Evolutionary conservation across 257 asterid genomes (phyloP).

Genomic region (Osmanthus fragrans): DNA sequence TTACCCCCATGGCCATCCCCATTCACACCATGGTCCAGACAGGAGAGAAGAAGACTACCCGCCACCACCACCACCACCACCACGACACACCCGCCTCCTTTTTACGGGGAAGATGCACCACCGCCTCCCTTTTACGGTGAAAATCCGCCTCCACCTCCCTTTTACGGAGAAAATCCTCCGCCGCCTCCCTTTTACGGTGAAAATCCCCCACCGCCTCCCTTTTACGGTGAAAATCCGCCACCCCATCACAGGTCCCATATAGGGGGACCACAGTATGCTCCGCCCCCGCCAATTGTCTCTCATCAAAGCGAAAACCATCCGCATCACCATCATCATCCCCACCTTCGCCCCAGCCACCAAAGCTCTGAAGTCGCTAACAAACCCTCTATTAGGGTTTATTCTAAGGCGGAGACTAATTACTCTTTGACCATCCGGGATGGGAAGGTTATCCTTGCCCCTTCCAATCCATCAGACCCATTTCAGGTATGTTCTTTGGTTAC

Average conservation of each 20-base stretch:
- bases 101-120: not conserved
- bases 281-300: constrained; percentile 6
- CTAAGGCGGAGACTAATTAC: constrained; percentile 64
- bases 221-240: constrained; percentile 16
- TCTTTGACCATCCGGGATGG: constrained; percentile 77
- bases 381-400: constrained; percentile 66
- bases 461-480: constrained; percentile 63
- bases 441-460: constrained; percentile 59
- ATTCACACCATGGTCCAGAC: too few relatives aligned
- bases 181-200: constrained; percentile 15
- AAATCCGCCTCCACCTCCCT: constrained; percentile 8
- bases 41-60: too few relatives aligned
- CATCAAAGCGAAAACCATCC: constrained; percentile 23
- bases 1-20: too few relatives aligned
- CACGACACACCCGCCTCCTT: constrained; percentile 22
- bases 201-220: not conserved
- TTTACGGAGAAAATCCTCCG: not conserved
- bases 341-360: constrained; percentile 24
- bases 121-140: constrained; percentile 20
- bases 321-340: constrained; percentile 37
- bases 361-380: constrained; percentile 30
- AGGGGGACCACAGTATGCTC: constrained; percentile 24
- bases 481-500: constrained; percentile 41
- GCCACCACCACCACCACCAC: not conserved
- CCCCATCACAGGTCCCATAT: constrained; percentile 34